A percentile compares a stretch with the other conserved stretches of the same genome.
phyloP scores from a whole-genome alignment of 179 eudicot species.

The Vitellaria paradoxa region DNA sequence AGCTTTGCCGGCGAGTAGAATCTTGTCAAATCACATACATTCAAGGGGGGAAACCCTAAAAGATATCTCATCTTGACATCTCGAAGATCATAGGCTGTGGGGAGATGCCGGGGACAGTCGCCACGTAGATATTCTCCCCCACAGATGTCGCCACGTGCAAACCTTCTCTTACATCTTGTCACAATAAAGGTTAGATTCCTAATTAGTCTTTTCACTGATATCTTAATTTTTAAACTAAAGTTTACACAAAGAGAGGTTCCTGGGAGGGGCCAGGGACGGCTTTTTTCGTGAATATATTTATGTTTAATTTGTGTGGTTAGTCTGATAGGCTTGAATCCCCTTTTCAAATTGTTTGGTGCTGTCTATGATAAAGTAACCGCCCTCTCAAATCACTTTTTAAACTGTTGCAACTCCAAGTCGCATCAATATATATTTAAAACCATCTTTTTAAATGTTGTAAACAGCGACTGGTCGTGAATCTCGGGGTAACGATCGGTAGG shows the following conservation, averaged over 20 bases:
- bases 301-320: slow-evolving; percentile 10
- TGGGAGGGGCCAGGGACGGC: neutral
- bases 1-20: slow-evolving; percentile 19
- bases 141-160: no score
- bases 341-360: neutral
- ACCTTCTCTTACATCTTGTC: neutral
- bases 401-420: no score
- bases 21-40: slow-evolving; percentile 44
- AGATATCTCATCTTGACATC: slow-evolving; percentile 21
- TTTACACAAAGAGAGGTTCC: neutral
- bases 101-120: neutral
- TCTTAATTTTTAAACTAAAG: neutral
- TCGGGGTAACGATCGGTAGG: no score
- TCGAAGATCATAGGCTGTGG: slow-evolving; percentile 10
- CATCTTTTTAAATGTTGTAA: no score
- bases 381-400: no score
- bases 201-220: neutral
- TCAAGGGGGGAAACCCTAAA: slow-evolving; percentile 23
- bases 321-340: slow-evolving; percentile 10
- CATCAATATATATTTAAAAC: no score
- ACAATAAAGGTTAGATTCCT: slow-evolving; percentile 20
- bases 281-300: neutral
- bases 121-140: slow-evolving; percentile 10
- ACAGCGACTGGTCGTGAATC: no score
- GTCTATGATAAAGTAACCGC: no score